These are phyloP conservation scores for Dissophora globulifera DNA, from an alignment of 192 early-diverging fungal genomes.

Conservation along the genomic window DNA sequence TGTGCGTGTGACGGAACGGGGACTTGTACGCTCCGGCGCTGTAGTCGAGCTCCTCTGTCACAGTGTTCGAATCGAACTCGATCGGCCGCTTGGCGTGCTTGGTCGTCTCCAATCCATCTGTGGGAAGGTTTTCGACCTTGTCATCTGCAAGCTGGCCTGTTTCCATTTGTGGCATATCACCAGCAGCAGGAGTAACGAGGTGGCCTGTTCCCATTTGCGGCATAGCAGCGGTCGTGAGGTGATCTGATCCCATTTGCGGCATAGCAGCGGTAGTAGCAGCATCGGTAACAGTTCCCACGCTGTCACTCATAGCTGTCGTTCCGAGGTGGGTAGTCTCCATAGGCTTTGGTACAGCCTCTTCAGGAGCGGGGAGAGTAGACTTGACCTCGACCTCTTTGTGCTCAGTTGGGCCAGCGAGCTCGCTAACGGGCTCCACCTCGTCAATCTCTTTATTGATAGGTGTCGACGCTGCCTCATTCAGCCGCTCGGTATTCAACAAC, in stretches of 20 bases:
- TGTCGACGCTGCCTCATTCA: constrained; percentile 12
- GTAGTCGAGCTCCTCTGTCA: constrained; percentile 25
- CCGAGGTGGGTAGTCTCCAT: too few relatives aligned
- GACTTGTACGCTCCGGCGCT: constrained; percentile 41
- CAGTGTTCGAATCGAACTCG: constrained; percentile 32
- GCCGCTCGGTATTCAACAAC: not conserved
- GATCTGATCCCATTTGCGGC: too few relatives aligned
- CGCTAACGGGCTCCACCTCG: constrained; percentile 7
- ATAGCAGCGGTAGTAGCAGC: not conserved
- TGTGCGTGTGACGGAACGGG: constrained; percentile 39
- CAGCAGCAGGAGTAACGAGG: not conserved
- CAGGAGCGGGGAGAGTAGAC: too few relatives aligned
- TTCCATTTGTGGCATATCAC: not conserved
- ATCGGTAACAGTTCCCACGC: not conserved
- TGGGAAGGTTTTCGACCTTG: not conserved
- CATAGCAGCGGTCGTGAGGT: not conserved
- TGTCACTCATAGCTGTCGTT: too few relatives aligned
- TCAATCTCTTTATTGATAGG: constrained; percentile 18
- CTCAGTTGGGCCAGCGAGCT: too few relatives aligned
- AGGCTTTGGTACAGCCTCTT: too few relatives aligned
- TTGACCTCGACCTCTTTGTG: not conserved
- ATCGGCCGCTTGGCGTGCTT: constrained; percentile 24
- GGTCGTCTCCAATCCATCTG: not conserved
- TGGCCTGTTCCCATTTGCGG: not conserved
- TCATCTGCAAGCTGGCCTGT: not conserved